A percentile compares a stretch with the other conserved stretches of the same genome.
phyloP scores from a whole-genome alignment of 352 stramenopile species.

The Globisporangium acanthophoron region DNA sequence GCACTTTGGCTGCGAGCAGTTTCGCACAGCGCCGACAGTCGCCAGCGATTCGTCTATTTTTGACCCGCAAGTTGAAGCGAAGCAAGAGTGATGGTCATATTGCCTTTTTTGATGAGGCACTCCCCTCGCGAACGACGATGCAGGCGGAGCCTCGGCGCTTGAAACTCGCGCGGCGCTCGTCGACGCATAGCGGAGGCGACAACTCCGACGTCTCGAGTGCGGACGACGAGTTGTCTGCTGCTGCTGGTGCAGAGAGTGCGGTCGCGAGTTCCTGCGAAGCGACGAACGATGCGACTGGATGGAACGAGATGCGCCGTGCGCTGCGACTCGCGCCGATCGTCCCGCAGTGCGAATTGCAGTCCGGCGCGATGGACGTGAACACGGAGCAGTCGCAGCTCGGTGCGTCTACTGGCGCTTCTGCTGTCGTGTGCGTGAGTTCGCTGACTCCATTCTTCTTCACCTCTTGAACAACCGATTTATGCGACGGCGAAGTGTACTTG shows the following conservation, averaged over 20 bases:
- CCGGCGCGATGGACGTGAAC: constrained; percentile 20
- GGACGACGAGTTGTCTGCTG: background rate
- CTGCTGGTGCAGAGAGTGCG: background rate
- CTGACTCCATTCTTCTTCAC: background rate
- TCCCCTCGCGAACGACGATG: background rate
- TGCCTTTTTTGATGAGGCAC: background rate
- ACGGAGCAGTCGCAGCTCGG: constrained; percentile 28
- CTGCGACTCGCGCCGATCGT: constrained; percentile 20
- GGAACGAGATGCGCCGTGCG: background rate
- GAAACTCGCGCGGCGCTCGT: background rate
- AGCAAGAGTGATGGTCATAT: constrained; percentile 11
- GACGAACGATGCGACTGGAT: background rate
- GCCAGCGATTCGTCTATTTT: background rate
- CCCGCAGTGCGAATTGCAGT: constrained; percentile 12
- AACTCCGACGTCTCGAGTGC: background rate
- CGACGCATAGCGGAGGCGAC: background rate
- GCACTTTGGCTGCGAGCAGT: background rate
- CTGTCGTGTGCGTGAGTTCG: background rate
- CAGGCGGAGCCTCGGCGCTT: background rate
- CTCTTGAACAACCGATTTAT: background rate
- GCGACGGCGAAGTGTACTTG: constrained; percentile 25
- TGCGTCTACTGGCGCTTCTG: constrained; percentile 8
- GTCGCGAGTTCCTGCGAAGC: background rate
- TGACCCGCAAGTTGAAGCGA: constrained; percentile 1
- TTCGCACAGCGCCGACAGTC: background rate